These are phyloP conservation scores for Neofusicoccum sp. DNA, from an alignment of 2,329 filamentous ascomycete genomes.

Conservation along the genomic window DNA sequence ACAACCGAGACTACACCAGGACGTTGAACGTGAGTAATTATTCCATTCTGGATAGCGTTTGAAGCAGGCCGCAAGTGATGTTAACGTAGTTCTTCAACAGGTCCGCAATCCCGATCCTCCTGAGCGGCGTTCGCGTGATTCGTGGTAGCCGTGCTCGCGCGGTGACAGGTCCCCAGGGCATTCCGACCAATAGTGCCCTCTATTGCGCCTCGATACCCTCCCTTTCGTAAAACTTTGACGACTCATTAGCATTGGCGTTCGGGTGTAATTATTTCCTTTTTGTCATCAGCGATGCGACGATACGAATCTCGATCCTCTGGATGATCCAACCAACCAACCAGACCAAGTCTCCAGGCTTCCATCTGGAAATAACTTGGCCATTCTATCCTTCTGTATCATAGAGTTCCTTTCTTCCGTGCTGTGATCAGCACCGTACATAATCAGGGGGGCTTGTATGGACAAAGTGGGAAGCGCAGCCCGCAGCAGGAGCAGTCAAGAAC, in stretches of 20 bases:
- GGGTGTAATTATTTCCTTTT: not conserved
- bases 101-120: slow-evolving; percentile 38
- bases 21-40: slow-evolving; percentile 45
- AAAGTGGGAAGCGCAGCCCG: not conserved
- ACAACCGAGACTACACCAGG: slow-evolving; percentile 51
- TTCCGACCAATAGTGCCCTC: slow-evolving; percentile 13
- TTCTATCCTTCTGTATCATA: slow-evolving; percentile 22
- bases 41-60: not conserved
- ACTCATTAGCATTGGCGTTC: slow-evolving; percentile 24
- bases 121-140: slow-evolving; percentile 8
- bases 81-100: slow-evolving; percentile 26
- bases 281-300: slow-evolving; percentile 10
- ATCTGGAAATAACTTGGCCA: slow-evolving; percentile 8
- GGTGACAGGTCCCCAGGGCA: not conserved
- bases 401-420: slow-evolving; percentile 14
- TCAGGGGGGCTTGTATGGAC: not conserved
- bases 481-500: not conserved
- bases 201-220: slow-evolving; percentile 18
- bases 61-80: not conserved
- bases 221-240: slow-evolving; percentile 14
- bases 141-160: slow-evolving; percentile 6
- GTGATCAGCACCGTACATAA: slow-evolving; percentile 18
- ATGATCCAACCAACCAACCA: slow-evolving; percentile 8
- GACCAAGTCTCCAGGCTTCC: not conserved
- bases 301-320: slow-evolving; percentile 3